Base-by-base conservation (phyloP, 73 alveolate genomes). In the Uronychia binucleata region DNA sequence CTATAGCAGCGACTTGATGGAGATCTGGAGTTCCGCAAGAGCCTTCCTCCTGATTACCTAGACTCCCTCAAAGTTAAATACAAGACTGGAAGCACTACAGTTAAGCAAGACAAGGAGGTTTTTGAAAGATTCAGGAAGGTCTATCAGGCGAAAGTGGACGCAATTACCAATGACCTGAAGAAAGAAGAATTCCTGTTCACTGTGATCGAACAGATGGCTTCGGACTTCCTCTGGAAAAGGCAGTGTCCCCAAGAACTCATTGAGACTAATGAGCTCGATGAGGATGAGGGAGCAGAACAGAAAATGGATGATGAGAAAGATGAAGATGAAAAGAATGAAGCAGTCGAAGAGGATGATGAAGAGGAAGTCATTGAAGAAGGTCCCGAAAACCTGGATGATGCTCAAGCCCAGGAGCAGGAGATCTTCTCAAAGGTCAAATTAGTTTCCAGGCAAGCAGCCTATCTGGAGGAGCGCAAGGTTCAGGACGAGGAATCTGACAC, bases 121-220 rank as follows among this genome's bases (percentile, higher is more conserved):
- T 30, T 75, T 75, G 81, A 75, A 28, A 58, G 58, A 5, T 8
- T 75, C 28, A 28, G 30, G 30, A 1, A 28, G 5, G 46, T 5
- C 25, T 75, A 32, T 28, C 5, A 28, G 28, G 11, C 1, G 30
- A 28, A 5, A 26, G 27, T 75, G 25, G 81, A 75, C 1, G n/a
- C 25, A 27, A 28, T 75, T 27, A 27, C 27, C 1, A 30, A 75
- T 5, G 58, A 75, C 28, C 5, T 75, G 58, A 75, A 75, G 27
- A 5, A 25, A 28, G 58, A 75, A 30, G 11, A 75, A 75, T 28
- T 30, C 59, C 1, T 75, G 1, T 26, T 75, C 5, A 30, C 19
- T 75, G 81, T 32, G 30, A 28, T 75, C 25, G 81, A 75, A 75
- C 5, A 26, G 27, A 75, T 75, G 81, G 81, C 81, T 28, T 26